Percentiles rank a stretch among this genome's conserved stretches.
Conservation (phyloP, 2,329 filamentous ascomycete genomes). For the Curvularia hawaiiensis region DNA sequence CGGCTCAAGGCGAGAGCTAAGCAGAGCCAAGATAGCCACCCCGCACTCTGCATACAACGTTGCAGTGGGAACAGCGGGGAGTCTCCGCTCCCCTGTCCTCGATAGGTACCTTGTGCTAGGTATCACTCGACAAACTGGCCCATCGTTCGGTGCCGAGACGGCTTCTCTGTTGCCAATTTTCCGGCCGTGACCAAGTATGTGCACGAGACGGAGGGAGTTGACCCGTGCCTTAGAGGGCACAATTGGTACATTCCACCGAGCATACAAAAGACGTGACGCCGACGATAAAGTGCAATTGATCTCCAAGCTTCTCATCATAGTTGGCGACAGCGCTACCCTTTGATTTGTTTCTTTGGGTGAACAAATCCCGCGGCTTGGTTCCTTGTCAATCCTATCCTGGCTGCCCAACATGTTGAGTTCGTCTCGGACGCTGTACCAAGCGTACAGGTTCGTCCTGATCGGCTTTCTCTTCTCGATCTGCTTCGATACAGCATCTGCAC, state of each 20-base stretch:
- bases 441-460: constrained; percentile 14
- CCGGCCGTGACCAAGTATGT: constrained; percentile 10
- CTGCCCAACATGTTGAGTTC: constrained; percentile 5
- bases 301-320: constrained; percentile 2
- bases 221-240: neutral
- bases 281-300: neutral
- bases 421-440: constrained; percentile 8
- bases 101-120: constrained; percentile 2
- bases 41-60: constrained; percentile 23
- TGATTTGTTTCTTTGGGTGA: constrained; percentile 13
- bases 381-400: neutral
- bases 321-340: neutral
- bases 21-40: constrained; percentile 29
- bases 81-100: constrained; percentile 17
- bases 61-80: constrained; percentile 19
- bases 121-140: constrained; percentile 6
- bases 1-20: constrained; percentile 11
- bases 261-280: constrained; percentile 10
- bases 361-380: neutral
- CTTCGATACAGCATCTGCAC: constrained; percentile 13
- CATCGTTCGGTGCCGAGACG: constrained; percentile 16
- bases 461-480: constrained; percentile 18
- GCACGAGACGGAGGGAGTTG: constrained; percentile 9
- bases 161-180: constrained; percentile 10
- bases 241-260: neutral